Base-by-base conservation (phyloP, 176 grass and related monocot genomes). In the Oryza punctata region DNA sequence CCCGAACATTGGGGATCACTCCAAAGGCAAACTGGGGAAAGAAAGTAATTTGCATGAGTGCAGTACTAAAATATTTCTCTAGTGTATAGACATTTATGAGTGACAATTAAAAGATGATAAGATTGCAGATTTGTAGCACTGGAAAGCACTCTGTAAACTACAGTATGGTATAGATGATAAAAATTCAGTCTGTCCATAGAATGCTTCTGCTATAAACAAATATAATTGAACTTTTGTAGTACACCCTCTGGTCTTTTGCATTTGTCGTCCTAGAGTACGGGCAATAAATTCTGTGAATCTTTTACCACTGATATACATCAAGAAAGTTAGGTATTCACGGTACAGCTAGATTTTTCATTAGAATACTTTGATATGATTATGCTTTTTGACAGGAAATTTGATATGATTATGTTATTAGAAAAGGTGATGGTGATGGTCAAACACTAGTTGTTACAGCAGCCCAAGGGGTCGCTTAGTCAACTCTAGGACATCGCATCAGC, bases 11-110 rank as follows among this genome's bases (percentile, higher is more conserved):
- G 7, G 90, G 96, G 21, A 98, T 95, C 67, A 93, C 79, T 67
- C 96, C 96, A 75, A 95, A 98, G 38, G 96, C 91, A 90, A 91
- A 95, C 96, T 98, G 89, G 83, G 79, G 94, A 82, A 77, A 72
- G 25, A 44, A 46, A 26, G 7, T 38, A 72, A 29, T n/a, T 77
- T 3, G 2, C 27, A 67, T 82, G 60, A 75, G 73, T 70, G 38
- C 18, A 70, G 25, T 28, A 46, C 14, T 76, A 65, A 4, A 83
- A 78, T 37, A 82, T 38, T 37, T 38, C 37, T 38, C 7, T 38
- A 82, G 65, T 68, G 23, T 65, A 14, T 33, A 38, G 10, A 15
- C 6, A 0, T 72, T 32, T 66, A 57, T 32, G 13, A 69, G 59
- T 50, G 14, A 79, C 23, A 60, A 21, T 49, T 6, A 63, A 24